phyloP scores from a whole-genome alignment of 768 basidiomycete genomes.

The Glaciozyma martinii region DNA sequence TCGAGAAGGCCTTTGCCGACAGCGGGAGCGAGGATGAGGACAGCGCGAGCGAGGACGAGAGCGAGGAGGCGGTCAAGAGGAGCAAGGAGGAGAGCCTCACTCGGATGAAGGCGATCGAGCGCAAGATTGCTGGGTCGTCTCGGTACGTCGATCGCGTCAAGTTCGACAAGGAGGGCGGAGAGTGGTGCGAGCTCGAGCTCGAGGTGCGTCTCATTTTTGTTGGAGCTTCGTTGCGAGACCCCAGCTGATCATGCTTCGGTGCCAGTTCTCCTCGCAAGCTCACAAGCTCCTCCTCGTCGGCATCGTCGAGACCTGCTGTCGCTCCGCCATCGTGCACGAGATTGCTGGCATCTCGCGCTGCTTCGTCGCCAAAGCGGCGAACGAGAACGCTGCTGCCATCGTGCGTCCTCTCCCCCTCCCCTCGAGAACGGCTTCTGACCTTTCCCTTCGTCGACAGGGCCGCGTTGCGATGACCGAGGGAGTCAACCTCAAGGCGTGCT shows the following conservation, averaged over 20 bases:
- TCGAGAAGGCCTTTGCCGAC: constrained; percentile 37
- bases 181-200: constrained; percentile 65
- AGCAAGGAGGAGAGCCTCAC: constrained; percentile 20
- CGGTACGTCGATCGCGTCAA: constrained; percentile 53
- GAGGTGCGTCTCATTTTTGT: constrained; percentile 51
- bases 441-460: not conserved
- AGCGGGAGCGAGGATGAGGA: constrained; percentile 35
- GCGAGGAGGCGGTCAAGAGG: constrained; percentile 22
- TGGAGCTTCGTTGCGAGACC: not conserved
- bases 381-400: constrained; percentile 43
- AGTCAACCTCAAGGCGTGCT: constrained; percentile 82
- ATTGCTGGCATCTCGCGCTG: constrained; percentile 81
- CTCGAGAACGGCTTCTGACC: not conserved
- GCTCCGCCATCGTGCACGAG: constrained; percentile 75
- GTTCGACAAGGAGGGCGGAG: constrained; percentile 37
- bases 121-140: constrained; percentile 46
- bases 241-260: not conserved
- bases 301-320: constrained; percentile 78
- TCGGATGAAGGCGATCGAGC: constrained; percentile 32
- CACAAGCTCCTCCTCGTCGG: constrained; percentile 91
- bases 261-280: constrained; percentile 75
- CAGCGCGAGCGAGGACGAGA: constrained; percentile 36
- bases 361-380: constrained; percentile 57
- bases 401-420: constrained; percentile 1
- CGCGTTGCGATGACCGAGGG: constrained; percentile 77